Conservation (phyloP, 805 yeast genomes). For the Ogataea minuta region DNA sequence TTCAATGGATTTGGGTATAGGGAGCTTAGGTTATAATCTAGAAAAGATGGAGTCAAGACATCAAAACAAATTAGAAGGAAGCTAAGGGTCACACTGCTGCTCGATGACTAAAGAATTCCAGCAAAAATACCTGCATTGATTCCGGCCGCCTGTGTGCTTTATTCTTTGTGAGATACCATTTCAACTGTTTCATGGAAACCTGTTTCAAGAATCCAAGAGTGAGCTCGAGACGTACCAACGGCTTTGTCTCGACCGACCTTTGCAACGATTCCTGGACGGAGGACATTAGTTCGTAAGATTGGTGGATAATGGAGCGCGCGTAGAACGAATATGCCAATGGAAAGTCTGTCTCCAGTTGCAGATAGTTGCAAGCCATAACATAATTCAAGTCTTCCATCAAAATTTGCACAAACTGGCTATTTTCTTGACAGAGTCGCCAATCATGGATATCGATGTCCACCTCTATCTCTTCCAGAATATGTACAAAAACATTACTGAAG, state of each 20-base stretch:
- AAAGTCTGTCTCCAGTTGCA: conserved; percentile 23
- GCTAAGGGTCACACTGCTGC: conserved; percentile 36
- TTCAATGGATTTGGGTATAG: no score
- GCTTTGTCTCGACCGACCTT: conserved; percentile 17
- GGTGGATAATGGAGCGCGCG: conserved; percentile 20
- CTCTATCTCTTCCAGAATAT: conserved; percentile 9
- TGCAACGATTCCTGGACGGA: conserved; percentile 20
- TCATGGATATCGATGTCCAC: conserved; percentile 13
- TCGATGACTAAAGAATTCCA: conserved; percentile 24
- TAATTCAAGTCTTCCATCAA: conserved; percentile 28
- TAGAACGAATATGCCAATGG: conserved; percentile 33
- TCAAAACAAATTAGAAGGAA: no score
- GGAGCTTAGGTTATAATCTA: no score
- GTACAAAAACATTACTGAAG: conserved; percentile 10
- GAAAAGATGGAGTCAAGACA: no score
- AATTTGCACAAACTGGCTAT: conserved; percentile 1
- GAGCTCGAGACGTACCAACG: conserved; percentile 22
- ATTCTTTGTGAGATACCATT: conserved; percentile 8
- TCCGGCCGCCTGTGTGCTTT: conserved; percentile 9
- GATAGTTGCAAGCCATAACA: conserved; percentile 23
- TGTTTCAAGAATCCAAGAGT: conserved; percentile 28
- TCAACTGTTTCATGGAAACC: conserved; percentile 12
- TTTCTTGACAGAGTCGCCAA: conserved; percentile 2
- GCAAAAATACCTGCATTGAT: conserved; percentile 9
- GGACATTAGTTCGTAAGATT: conserved; percentile 16